Conservation (phyloP, 2,329 filamentous ascomycete genomes). For the Claviceps digitariae region DNA sequence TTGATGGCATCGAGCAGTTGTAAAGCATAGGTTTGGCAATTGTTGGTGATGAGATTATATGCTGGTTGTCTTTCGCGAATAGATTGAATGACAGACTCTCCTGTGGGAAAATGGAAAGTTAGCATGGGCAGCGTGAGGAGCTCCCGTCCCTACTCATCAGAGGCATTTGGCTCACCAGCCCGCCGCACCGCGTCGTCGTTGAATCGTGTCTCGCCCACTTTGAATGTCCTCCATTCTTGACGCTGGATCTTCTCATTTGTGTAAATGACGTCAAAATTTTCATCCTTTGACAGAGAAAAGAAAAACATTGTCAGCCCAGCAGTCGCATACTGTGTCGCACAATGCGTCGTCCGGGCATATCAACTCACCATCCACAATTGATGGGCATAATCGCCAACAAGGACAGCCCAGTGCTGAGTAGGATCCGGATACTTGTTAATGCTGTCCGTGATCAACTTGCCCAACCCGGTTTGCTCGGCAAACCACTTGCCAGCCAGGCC, state of each 20-base stretch:
- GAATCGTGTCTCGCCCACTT: slow-evolving; percentile 38
- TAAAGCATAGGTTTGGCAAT: slow-evolving; percentile 44
- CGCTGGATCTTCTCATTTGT: slow-evolving; percentile 33
- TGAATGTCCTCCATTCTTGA: slow-evolving; percentile 36
- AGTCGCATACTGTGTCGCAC: not conserved
- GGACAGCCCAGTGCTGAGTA: slow-evolving; percentile 46
- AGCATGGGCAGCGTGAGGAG: not conserved
- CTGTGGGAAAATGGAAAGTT: slow-evolving; percentile 14
- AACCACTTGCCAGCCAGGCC: slow-evolving; percentile 45
- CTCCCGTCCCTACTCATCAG: not conserved
- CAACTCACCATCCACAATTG: slow-evolving; percentile 43
- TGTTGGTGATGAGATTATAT: slow-evolving; percentile 47
- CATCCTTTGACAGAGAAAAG: slow-evolving; percentile 21
- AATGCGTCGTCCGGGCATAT: not conserved
- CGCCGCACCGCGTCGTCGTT: slow-evolving; percentile 39
- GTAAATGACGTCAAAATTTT: slow-evolving; percentile 42
- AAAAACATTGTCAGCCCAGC: not conserved
- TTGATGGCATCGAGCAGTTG: slow-evolving; percentile 40
- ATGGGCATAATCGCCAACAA: slow-evolving; percentile 41
- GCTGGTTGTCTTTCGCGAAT: slow-evolving; percentile 34
- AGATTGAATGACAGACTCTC: slow-evolving; percentile 37
- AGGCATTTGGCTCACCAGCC: slow-evolving; percentile 24
- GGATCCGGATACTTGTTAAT: slow-evolving; percentile 43
- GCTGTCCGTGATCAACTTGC: slow-evolving; percentile 41
- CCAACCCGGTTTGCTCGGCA: slow-evolving; percentile 39